Evolutionary conservation across 139 green algal genomes (phyloP), one percentile per base, ranked within the genome.

Genomic region (Coelastrella sp.): DNA sequence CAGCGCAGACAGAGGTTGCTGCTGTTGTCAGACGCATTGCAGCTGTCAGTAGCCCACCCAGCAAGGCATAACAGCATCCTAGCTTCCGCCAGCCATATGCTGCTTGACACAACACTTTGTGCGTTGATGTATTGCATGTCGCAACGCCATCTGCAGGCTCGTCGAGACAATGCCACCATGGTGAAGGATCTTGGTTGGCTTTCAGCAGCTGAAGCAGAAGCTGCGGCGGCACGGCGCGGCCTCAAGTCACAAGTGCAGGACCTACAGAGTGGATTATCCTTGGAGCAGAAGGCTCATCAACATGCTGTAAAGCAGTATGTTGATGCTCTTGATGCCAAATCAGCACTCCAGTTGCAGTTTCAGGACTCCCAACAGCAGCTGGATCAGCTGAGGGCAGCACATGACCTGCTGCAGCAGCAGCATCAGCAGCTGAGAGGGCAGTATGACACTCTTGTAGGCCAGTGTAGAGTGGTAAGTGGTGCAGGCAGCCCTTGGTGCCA

Each of bases 241-340:
- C 86, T 90, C 86, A 85, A 84, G 5, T 16, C 65, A 32, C 75
- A 84, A 76, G 61, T 73, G 4, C 23, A 59, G 23, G 64, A 64
- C 23, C 86, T 79, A 65, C 64, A 54, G 20, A 59, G 61, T 20
- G 59, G 68, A n/a, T 32, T 96, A 54, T 90, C 90, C 17, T 73
- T 76, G 5, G 94, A 96, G 91, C 92, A 92, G 19, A 66, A 80
- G 7, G 94, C 92, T 17, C 94, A 96, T 89, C 90, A 91, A 80
- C 88, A 90, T 23, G 92, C 94, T 11, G 90, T 96, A 7, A 78
- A 83, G 56, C 89, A 93, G 90, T 93, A 94, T 73, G 84, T 94
- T 61, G 83, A 85, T 10, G 94, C 92, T 54, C 83, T 96, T 65
- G 94, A 96, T 80, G 91, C 85, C 20, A 79, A 56, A 47, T 75